A percentile compares a stretch with the other conserved stretches of the same genome.
phyloP scores from a whole-genome alignment of 139 green algal species.

The Pleodorina starrii region DNA sequence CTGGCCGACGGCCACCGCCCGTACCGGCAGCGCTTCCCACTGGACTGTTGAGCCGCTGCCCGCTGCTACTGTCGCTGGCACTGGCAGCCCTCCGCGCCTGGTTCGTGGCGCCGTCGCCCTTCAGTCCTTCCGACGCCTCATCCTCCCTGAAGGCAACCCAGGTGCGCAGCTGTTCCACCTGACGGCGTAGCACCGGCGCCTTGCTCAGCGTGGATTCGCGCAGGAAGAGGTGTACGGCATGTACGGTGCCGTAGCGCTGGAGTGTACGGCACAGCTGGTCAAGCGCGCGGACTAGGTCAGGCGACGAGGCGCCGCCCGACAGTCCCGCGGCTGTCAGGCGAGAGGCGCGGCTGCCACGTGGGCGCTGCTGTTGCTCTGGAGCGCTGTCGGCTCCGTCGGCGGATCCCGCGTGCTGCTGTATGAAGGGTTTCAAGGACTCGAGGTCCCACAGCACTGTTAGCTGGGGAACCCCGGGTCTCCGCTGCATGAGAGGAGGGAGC shows the following conservation, averaged over 20 bases:
- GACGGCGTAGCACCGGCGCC: conserved; percentile 19
- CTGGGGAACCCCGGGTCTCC: background rate
- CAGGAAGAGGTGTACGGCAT: conserved; percentile 39
- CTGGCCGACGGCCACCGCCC: too few species aligned
- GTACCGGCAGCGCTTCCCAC: too few species aligned
- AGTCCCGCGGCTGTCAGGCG: conserved; percentile 4
- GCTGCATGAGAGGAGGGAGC: background rate
- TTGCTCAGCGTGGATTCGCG: conserved; percentile 6
- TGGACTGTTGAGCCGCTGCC: too few species aligned
- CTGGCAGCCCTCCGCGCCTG: too few species aligned
- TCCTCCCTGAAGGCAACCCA: conserved; percentile 8
- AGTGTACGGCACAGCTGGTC: conserved; percentile 38
- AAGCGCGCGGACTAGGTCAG: conserved; percentile 22
- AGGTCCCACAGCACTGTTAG: conserved; percentile 30
- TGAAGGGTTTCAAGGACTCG: conserved; percentile 37
- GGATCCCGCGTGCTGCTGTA: background rate
- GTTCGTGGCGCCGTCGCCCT: too few species aligned
- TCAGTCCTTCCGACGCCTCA: too few species aligned
- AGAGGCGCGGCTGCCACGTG: background rate
- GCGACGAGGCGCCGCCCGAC: background rate
- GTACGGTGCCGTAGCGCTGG: conserved; percentile 12
- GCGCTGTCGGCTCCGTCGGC: too few species aligned
- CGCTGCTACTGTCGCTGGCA: too few species aligned
- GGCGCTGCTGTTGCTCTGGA: background rate
- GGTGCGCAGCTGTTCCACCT: conserved; percentile 30